Evolutionary conservation across 306 rosid species (phyloP).

Genomic region (Crataegus laevigata): DNA sequence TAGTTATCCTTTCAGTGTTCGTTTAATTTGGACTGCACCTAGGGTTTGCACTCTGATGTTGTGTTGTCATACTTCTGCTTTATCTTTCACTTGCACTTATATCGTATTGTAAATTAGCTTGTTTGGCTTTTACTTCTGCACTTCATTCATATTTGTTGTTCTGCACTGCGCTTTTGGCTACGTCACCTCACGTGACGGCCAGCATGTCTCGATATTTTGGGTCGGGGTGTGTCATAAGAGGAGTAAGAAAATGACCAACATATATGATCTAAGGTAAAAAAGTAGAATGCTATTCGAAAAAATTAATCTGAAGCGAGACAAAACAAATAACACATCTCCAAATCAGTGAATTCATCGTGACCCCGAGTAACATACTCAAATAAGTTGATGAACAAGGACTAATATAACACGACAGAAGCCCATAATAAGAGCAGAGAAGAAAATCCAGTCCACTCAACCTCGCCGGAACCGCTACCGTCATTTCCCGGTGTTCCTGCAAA

Average conservation of each 20-base stretch:
- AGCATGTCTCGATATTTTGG: too few species aligned
- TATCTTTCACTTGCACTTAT: too few species aligned
- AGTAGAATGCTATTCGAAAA: constrained; percentile 10
- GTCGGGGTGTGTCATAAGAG: too few species aligned
- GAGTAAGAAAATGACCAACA: not conserved
- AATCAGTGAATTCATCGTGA: not conserved
- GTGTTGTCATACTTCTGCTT: too few species aligned
- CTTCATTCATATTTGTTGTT: too few species aligned
- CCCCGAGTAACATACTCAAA: constrained; percentile 2
- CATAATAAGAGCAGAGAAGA: constrained; percentile 32
- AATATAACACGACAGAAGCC: constrained; percentile 35
- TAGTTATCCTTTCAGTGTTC: too few species aligned
- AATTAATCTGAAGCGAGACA: constrained; percentile 7
- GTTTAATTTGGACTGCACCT: too few species aligned
- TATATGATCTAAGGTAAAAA: not conserved
- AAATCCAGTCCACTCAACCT: constrained; percentile 31
- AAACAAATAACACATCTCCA: constrained; percentile 9
- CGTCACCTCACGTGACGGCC: too few species aligned
- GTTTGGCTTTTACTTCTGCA: too few species aligned
- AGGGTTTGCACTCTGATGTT: too few species aligned
- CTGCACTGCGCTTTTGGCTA: too few species aligned
- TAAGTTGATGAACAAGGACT: not conserved
- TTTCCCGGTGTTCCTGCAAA: constrained; percentile 16
- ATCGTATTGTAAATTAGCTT: too few species aligned
- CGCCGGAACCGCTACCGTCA: constrained; percentile 19